Conservation (phyloP, 2,329 filamentous ascomycete species). For the Ophiocordyceps sinensis region DNA sequence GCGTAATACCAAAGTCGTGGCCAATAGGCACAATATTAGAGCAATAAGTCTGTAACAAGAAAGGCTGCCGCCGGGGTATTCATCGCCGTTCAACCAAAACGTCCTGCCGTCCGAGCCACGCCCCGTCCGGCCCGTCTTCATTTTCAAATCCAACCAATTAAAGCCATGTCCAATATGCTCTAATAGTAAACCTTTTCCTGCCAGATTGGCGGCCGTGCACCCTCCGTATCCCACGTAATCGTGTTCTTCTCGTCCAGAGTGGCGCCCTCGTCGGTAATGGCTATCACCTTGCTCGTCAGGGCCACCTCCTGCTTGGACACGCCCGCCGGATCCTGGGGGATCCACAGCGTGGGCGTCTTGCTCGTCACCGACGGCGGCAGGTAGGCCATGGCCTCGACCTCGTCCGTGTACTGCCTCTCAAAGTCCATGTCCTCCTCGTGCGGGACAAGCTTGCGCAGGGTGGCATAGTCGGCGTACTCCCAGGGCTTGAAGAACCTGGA, state of each 20-base stretch:
- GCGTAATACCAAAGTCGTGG: too few species aligned
- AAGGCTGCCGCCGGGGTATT: too few species aligned
- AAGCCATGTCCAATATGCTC: constrained; percentile 1
- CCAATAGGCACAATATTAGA: too few species aligned
- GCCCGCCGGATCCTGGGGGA: constrained; percentile 56
- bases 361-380: constrained; percentile 53
- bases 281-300: constrained; percentile 50
- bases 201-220: constrained; percentile 28
- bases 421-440: constrained; percentile 29
- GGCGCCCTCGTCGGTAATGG: constrained; percentile 60
- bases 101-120: too few species aligned
- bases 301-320: constrained; percentile 58
- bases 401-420: constrained; percentile 43
- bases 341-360: constrained; percentile 54
- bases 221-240: constrained; percentile 25
- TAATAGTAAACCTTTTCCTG: constrained; percentile 31
- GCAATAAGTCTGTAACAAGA: too few species aligned
- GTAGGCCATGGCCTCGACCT: constrained; percentile 54
- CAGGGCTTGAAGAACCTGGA: constrained; percentile 60
- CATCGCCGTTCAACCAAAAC: too few species aligned
- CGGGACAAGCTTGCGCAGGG: constrained; percentile 58
- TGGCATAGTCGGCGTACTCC: constrained; percentile 55
- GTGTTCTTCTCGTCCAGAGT: constrained; percentile 50
- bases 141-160: too few species aligned
- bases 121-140: too few species aligned